Evolutionary conservation across 2,329 filamentous ascomycete species (phyloP).

Genomic region (Alternaria viburni): DNA sequence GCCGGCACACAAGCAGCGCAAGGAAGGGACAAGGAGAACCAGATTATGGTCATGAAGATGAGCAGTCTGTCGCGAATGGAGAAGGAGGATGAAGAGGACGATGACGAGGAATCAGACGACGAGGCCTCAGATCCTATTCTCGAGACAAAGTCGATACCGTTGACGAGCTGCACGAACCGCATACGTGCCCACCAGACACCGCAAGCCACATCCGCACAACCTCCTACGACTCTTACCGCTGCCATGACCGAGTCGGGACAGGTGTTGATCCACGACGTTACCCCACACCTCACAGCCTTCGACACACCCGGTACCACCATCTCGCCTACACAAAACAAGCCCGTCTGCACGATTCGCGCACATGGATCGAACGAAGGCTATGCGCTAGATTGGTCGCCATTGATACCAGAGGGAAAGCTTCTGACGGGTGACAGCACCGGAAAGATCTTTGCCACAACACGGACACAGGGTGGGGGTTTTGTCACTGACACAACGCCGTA

Average conservation of each 20-base stretch:
- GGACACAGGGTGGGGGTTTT: constrained; percentile 87
- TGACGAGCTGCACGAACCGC: constrained; percentile 89
- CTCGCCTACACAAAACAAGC: constrained; percentile 84
- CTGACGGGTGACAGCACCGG: constrained; percentile 92
- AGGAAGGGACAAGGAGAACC: constrained; percentile 79
- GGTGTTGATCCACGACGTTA: constrained; percentile 93
- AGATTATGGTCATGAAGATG: constrained; percentile 95
- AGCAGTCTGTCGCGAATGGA: constrained; percentile 91
- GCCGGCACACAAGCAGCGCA: constrained; percentile 90
- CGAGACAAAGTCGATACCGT: constrained; percentile 86
- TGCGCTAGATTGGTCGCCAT: constrained; percentile 93
- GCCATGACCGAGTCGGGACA: constrained; percentile 90
- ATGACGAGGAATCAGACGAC: constrained; percentile 72
- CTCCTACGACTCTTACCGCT: constrained; percentile 84
- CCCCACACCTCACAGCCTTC: constrained; percentile 85
- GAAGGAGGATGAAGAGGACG: constrained; percentile 72
- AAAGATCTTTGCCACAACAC: constrained; percentile 84
- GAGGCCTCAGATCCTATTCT: constrained; percentile 83
- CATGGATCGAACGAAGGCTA: constrained; percentile 91
- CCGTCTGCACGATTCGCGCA: constrained; percentile 82
- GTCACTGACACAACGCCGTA: constrained; percentile 85
- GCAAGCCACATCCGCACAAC: constrained; percentile 70
- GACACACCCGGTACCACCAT: constrained; percentile 85
- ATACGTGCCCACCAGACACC: constrained; percentile 86
- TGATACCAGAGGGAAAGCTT: constrained; percentile 80